Base-by-base conservation (phyloP, 257 asterid genomes). In the Phtheirospermum japonicum region DNA sequence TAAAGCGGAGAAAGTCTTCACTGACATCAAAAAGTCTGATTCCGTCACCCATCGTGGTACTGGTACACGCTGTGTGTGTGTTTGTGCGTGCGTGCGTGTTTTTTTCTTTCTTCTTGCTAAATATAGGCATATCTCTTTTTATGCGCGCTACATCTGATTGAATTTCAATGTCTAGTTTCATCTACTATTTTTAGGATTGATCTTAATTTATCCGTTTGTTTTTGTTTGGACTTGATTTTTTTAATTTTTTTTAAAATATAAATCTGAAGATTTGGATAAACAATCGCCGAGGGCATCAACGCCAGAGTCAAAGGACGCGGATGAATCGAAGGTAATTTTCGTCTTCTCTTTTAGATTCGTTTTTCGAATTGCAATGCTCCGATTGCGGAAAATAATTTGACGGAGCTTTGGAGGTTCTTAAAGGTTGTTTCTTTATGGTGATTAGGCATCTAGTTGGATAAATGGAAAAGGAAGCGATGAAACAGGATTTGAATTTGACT, bases 1-100 rank as follows among this genome's bases (percentile, higher is more conserved):
- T 57, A 92, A 92, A 83, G 99, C 99, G 83, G 99, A 92, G 82
- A 89, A 83, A 79, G 99, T 87, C 67, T 83, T 93, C 64, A 87
- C 94, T 57, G 99, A 89, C 71, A 87, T 85, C 26, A 93, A 87
- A 68, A 87, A 87, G 72, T 79, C 95, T 63, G 96, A 89, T 83
- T 71, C 83, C 42, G 54, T 53, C 81, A 42, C 76, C 77, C 67
- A 81, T 76, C 82, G 59, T 63, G 88, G 95, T 85, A 62, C 40
- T n/a, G n/a, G n/a, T n/a, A 5, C 67, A 18, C 42, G 9, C 43
- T 48, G 28, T 23, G 2, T 23, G 28, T 23, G 28, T 23, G 28
- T 10, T 1, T 23, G 2, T 23, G 28, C 3, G 28, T 23, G 28
- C 8, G 28, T 18, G 19, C 42, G 31, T 5, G 2, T 12, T 46